These are phyloP conservation scores for Tillandsia fasciculata DNA, from an alignment of 176 grass and related monocot species.

Conservation along the genomic window DNA sequence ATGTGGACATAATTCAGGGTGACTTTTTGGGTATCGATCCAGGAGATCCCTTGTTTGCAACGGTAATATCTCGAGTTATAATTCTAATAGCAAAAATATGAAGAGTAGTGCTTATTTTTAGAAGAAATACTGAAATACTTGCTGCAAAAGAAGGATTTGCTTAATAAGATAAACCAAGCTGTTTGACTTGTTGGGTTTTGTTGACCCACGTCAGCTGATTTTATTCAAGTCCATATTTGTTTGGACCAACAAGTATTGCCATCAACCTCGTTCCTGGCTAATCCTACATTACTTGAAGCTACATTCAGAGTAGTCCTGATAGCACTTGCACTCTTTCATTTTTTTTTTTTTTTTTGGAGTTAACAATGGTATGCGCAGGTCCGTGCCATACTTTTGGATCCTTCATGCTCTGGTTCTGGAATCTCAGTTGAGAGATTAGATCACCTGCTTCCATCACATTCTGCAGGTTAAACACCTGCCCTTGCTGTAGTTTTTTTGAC, in stretches of 20 bases:
- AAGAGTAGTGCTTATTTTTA: background rate
- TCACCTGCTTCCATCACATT: constrained; percentile 71
- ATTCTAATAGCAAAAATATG: too few relatives aligned
- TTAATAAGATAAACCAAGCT: too few relatives aligned
- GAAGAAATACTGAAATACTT: background rate
- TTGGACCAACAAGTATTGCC: too few relatives aligned
- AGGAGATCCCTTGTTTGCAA: constrained; percentile 41
- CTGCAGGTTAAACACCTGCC: constrained; percentile 31
- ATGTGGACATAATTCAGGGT: constrained; percentile 56
- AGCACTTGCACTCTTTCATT: background rate
- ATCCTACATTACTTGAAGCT: too few relatives aligned
- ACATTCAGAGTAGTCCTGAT: too few relatives aligned
- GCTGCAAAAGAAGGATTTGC: background rate
- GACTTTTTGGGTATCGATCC: constrained; percentile 75
- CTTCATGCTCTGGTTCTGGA: constrained; percentile 96
- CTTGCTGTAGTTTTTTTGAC: too few relatives aligned
- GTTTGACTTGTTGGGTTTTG: background rate
- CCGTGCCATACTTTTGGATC: constrained; percentile 72
- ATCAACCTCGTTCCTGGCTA: too few relatives aligned
- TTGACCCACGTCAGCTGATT: too few relatives aligned
- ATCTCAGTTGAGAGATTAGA: constrained; percentile 83
- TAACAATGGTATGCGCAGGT: constrained; percentile 35
- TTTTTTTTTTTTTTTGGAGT: background rate
- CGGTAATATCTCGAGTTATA: constrained; percentile 27
- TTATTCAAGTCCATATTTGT: too few relatives aligned